A percentile compares a stretch with the other conserved stretches of the same genome.
phyloP scores from a whole-genome alignment of 2,329 filamentous ascomycete species.

The Colletotrichum musae region DNA sequence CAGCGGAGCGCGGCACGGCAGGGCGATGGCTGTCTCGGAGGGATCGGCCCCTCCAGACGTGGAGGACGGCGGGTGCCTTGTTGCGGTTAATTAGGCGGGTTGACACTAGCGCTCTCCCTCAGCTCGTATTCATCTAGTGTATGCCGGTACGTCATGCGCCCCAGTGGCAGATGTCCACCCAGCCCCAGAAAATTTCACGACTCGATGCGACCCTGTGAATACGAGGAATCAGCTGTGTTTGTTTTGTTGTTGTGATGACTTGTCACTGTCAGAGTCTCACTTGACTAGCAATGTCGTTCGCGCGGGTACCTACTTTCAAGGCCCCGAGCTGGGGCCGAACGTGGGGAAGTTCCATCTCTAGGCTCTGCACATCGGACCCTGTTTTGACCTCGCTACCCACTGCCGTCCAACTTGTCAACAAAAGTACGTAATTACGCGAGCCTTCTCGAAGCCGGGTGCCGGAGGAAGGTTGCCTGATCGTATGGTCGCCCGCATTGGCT shows the following conservation, averaged over 20 bases:
- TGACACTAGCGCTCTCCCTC: conserved; percentile 4
- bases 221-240: conserved; percentile 25
- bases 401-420: not conserved
- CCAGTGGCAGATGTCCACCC: conserved; percentile 12
- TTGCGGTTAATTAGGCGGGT: conserved; percentile 20
- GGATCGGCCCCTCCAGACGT: conserved; percentile 18
- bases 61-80: conserved; percentile 13
- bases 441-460: not conserved
- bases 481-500: not conserved
- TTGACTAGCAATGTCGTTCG: not conserved
- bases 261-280: conserved; percentile 4
- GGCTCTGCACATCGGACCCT: not conserved
- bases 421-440: conserved; percentile 5
- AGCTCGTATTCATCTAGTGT: conserved; percentile 28
- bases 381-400: not conserved
- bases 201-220: conserved; percentile 34
- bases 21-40: conserved; percentile 13
- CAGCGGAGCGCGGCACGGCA: conserved; percentile 20
- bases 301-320: no score
- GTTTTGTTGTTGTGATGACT: not conserved
- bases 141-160: conserved; percentile 34
- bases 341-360: not conserved
- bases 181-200: conserved; percentile 25
- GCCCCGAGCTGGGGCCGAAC: not conserved
- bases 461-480: conserved; percentile 7